Evolutionary conservation across 257 asterid species (phyloP), one percentile per base, ranked within the genome.

Genomic region (Apocynum venetum): DNA sequence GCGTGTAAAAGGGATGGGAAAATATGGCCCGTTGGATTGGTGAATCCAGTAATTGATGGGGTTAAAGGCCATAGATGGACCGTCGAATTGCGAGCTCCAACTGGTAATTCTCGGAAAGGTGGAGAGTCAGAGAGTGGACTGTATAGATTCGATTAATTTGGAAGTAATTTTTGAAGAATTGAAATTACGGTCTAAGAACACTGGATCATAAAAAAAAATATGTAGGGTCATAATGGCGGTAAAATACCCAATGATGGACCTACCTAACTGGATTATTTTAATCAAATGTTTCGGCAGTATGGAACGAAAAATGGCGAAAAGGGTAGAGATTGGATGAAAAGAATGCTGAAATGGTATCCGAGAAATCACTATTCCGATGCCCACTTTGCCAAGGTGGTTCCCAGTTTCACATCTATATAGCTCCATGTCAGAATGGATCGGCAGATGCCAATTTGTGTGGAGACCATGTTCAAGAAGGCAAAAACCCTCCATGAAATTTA

Each of bases 21-120:
- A 15, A 11, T 65, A 48, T 15, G 59, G 40, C 20, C 55, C 74
- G 74, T 76, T 12, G 74, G 79, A 76, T 76, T 40, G 52, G 52
- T 6, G 53, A 35, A 7, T 9, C 51, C 38, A 11, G 70, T 38
- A 36, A 64, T 5, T 64, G 12, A 51, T 40, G 48, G 72, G 72
- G 48, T 19, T 40, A 0, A 13, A 6, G 71, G 71, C 10, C 43
- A 15, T 17, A 2, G 4, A 52, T 25, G 4, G 11, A 25, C 73
- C 73, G 73, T 68, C 35, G 38, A 47, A 43, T 68, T 19, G 73
- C 43, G 73, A 68, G 73, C 49, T 68, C 73, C 73, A 68, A 47
- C 73, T 68, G 52, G 73, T 43, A 25, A 43, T 68, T 43, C 52
- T 68, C 15, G 38, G 73, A 43, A 68, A 68, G 43, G 73, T 68